Conservation (phyloP, 345 rosid genomes). For the Brassica nigra region DNA sequence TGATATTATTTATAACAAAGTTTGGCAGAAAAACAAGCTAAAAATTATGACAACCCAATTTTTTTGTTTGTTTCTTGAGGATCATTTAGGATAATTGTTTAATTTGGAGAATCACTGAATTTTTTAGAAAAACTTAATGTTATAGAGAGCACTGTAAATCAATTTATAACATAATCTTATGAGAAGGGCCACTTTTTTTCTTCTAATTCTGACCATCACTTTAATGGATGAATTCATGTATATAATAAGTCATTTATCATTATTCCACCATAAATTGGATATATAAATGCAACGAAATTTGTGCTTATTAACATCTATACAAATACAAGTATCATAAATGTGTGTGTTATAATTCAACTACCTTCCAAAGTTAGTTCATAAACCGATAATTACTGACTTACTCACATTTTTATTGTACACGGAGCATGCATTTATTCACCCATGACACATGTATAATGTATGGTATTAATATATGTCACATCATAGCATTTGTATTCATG, state of each 20-base stretch:
- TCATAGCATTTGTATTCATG: conserved; percentile 4
- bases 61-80: neutral
- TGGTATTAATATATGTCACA: neutral
- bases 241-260: neutral
- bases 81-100: neutral
- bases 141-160: neutral
- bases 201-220: neutral
- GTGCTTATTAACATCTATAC: neutral
- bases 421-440: conserved; percentile 15
- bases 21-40: neutral
- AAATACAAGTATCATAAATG: neutral
- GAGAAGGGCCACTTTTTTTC: neutral
- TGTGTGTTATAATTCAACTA: conserved; percentile 10
- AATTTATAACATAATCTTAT: neutral
- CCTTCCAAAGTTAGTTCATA: neutral
- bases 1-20: neutral
- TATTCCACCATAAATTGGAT: neutral
- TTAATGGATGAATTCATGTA: neutral
- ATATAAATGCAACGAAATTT: neutral
- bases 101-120: neutral
- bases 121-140: neutral
- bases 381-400: neutral
- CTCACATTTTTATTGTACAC: neutral
- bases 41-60: neutral
- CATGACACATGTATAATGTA: neutral